Conservation (phyloP, 495 filamentous ascomycete genomes). For the Podospora australis region DNA sequence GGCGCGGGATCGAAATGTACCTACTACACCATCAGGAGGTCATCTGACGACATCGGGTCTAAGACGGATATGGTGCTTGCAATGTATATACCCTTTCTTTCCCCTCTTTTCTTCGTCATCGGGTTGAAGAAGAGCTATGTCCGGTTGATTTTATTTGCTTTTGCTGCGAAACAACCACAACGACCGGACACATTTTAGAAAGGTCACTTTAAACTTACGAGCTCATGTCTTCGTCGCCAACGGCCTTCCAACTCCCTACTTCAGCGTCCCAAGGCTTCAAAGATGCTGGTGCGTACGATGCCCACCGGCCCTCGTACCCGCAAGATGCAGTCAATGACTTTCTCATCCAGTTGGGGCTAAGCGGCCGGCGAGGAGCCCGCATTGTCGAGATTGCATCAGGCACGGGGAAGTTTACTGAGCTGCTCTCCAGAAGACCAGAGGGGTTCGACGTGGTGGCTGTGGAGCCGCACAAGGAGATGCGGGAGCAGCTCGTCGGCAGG, state of each 20-base stretch:
- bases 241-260: constrained; percentile 17
- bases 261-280: constrained; percentile 46
- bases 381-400: constrained; percentile 59
- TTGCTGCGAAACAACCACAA: too few species aligned
- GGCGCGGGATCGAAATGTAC: not conserved
- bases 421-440: constrained; percentile 41
- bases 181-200: too few species aligned
- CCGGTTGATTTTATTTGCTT: too few species aligned
- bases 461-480: constrained; percentile 41
- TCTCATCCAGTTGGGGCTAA: not conserved
- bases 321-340: constrained; percentile 27
- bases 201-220: not conserved
- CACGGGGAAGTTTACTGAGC: constrained; percentile 61
- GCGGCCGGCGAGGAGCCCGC: not conserved
- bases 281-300: constrained; percentile 51
- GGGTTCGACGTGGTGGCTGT: constrained; percentile 51
- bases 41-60: not conserved
- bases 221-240: not conserved
- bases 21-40: not conserved
- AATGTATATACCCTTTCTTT: not conserved
- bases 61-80: not conserved
- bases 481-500: constrained; percentile 48
- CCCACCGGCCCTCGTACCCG: constrained; percentile 56
- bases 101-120: too few species aligned
- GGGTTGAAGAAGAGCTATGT: too few species aligned